Evolutionary conservation across 371 early-diverging fungal genomes (phyloP), one percentile per base, ranked within the genome.

Genomic region (Mucor indicus): DNA sequence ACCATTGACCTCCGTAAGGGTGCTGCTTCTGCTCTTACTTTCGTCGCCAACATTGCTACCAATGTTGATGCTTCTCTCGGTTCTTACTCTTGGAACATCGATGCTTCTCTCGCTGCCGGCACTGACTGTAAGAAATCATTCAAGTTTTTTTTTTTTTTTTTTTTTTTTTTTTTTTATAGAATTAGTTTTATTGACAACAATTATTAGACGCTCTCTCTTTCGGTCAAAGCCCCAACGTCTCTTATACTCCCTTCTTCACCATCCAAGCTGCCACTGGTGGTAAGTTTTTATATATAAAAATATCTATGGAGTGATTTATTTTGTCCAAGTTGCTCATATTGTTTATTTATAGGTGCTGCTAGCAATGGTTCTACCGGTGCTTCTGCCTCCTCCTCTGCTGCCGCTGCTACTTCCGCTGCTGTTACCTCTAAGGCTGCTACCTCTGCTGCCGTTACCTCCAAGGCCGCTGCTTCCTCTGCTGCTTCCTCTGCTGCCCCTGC

Each of bases 101-200:
- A 68, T 33, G 59, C 68, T 11, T 39, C 40, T 30, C 22, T 62
- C 21, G 15, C 63, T 11, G 50, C 67, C 27, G 77, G 68, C 32
- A 55, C 23, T 35, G 62, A 64, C 42, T 76, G 77, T 76, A 68
- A 72, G 76, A n/a, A n/a, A n/a, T n/a, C n/a, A n/a, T n/a, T n/a
- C n/a, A n/a, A n/a, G n/a, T n/a, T n/a, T n/a, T n/a, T n/a, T n/a
- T n/a, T n/a, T n/a, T n/a, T n/a, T n/a, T n/a, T n/a, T n/a, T 68
- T 9, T 12, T 22, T 21, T 39, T 40, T 44, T 43, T 30, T 13
- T 12, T 9, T 35, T 33, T 33, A 33, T n/a, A 6, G 33, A 19
- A n/a, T n/a, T n/a, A n/a, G n/a, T n/a, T n/a, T n/a, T n/a, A n/a
- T n/a, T n/a, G n/a, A n/a, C n/a, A n/a, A n/a, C n/a, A n/a, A n/a